Evolutionary conservation across 2,329 filamentous ascomycete species (phyloP).

Genomic region (Hypocrella siamensis): DNA sequence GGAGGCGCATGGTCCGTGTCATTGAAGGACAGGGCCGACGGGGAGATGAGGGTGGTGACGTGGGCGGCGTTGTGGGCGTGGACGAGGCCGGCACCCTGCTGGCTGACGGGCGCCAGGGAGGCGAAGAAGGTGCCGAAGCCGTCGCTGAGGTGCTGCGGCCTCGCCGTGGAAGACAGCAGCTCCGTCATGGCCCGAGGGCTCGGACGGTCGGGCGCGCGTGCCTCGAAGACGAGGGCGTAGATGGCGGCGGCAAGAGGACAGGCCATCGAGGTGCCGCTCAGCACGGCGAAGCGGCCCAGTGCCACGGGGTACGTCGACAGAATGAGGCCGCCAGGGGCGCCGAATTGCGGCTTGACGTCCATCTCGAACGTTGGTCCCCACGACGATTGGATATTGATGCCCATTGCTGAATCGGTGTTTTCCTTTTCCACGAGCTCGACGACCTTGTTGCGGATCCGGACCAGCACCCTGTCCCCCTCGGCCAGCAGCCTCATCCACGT

Average conservation of each 20-base stretch:
- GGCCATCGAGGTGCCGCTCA: slow-evolving; percentile 31
- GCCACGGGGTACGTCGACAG: slow-evolving; percentile 27
- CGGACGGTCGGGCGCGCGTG: slow-evolving; percentile 25
- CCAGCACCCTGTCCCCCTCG: not conserved
- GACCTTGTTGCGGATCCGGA: not conserved
- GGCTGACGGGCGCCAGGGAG: slow-evolving; percentile 32
- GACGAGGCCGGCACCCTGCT: slow-evolving; percentile 30
- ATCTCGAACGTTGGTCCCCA: slow-evolving; percentile 27
- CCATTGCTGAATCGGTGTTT: slow-evolving; percentile 1
- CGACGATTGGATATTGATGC: slow-evolving; percentile 9
- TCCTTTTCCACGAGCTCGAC: not conserved
- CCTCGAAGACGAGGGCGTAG: slow-evolving; percentile 22
- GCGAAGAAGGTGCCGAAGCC: slow-evolving; percentile 12
- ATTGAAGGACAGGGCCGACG: slow-evolving; percentile 40
- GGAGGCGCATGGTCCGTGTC: slow-evolving; percentile 19
- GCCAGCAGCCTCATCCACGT: slow-evolving; percentile 14
- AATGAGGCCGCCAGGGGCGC: slow-evolving; percentile 23
- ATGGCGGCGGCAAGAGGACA: slow-evolving; percentile 24
- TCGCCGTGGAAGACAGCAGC: slow-evolving; percentile 22
- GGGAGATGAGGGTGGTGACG: slow-evolving; percentile 31
- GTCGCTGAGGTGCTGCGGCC: slow-evolving; percentile 26
- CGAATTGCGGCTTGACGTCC: slow-evolving; percentile 22
- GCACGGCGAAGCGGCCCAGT: slow-evolving; percentile 20
- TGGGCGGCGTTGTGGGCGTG: slow-evolving; percentile 39
- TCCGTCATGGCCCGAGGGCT: slow-evolving; percentile 19